A percentile compares a stretch with the other conserved stretches of the same genome.
These are phyloP conservation scores for Austroboletus novae-zelandiae DNA, from an alignment of 1,284 basidiomycete genomes.

Conservation along the genomic window DNA sequence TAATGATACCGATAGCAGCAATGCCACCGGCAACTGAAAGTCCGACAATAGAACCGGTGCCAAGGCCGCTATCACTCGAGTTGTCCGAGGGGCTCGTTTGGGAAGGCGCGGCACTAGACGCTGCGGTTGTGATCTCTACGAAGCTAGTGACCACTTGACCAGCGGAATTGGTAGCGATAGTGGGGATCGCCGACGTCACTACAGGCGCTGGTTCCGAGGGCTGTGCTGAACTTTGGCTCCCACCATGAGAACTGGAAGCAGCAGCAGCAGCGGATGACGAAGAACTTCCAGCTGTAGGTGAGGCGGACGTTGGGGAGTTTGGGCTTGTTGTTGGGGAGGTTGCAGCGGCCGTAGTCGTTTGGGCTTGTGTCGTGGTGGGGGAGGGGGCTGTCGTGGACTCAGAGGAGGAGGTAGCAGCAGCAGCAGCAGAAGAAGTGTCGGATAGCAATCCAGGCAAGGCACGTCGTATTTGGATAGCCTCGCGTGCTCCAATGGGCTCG, in stretches of 20 bases:
- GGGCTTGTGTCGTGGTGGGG: conserved; percentile 5
- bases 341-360: conserved; percentile 1
- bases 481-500: conserved; percentile 23
- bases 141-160: conserved; percentile 23
- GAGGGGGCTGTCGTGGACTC: background rate
- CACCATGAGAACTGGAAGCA: conserved; percentile 5
- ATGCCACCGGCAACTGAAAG: conserved; percentile 76
- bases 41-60: conserved; percentile 72
- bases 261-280: conserved; percentile 3
- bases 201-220: background rate
- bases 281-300: conserved; percentile 3
- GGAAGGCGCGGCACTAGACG: conserved; percentile 15
- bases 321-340: conserved; percentile 4
- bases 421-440: background rate
- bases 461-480: conserved; percentile 16
- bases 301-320: conserved; percentile 13
- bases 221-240: background rate
- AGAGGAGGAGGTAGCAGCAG: background rate
- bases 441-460: background rate
- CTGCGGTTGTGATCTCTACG: conserved; percentile 8
- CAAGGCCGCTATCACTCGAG: conserved; percentile 32
- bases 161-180: conserved; percentile 24
- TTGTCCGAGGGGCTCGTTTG: conserved; percentile 8
- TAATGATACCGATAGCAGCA: conserved; percentile 62
- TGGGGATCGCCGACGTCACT: conserved; percentile 18